These are phyloP conservation scores for Phylloporus sp. DNA, from an alignment of 768 basidiomycete species.

Conservation along the genomic window DNA sequence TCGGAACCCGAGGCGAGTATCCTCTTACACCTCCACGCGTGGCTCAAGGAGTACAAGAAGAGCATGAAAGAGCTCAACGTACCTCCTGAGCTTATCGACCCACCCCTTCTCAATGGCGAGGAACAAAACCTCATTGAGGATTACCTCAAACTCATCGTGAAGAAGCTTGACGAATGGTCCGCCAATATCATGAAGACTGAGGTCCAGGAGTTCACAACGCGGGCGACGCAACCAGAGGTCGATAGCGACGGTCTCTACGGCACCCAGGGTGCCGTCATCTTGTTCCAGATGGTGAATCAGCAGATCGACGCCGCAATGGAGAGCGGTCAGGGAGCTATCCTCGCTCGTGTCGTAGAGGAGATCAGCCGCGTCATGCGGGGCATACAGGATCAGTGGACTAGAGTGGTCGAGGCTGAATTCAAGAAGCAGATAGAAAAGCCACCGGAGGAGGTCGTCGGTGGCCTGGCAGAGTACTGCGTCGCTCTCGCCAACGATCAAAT, in stretches of 20 bases:
- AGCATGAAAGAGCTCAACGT: conserved; percentile 94
- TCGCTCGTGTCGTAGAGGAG: conserved; percentile 87
- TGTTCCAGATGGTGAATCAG: conserved; percentile 98
- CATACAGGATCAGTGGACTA: conserved; percentile 86
- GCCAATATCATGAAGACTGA: conserved; percentile 91
- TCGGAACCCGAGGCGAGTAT: conserved; percentile 85
- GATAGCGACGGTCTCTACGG: conserved; percentile 89
- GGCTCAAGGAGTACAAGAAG: conserved; percentile 94
- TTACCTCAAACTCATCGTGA: conserved; percentile 89
- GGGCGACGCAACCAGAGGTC: conserved; percentile 83
- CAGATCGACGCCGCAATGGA: conserved; percentile 93
- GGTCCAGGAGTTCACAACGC: conserved; percentile 73
- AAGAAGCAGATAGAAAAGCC: conserved; percentile 85
- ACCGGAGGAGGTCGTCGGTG: conserved; percentile 82
- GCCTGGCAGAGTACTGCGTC: conserved; percentile 93
- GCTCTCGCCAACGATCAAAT: conserved; percentile 98
- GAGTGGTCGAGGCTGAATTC: conserved; percentile 76
- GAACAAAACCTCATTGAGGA: conserved; percentile 93
- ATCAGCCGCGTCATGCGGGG: conserved; percentile 84
- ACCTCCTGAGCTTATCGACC: conserved; percentile 75
- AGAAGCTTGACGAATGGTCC: conserved; percentile 97
- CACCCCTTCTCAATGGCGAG: conserved; percentile 91
- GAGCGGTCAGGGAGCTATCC: conserved; percentile 91
- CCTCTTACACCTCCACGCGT: conserved; percentile 81
- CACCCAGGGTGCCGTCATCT: conserved; percentile 86